Conservation (phyloP, 495 filamentous ascomycete genomes). For the Letharia lupina region DNA sequence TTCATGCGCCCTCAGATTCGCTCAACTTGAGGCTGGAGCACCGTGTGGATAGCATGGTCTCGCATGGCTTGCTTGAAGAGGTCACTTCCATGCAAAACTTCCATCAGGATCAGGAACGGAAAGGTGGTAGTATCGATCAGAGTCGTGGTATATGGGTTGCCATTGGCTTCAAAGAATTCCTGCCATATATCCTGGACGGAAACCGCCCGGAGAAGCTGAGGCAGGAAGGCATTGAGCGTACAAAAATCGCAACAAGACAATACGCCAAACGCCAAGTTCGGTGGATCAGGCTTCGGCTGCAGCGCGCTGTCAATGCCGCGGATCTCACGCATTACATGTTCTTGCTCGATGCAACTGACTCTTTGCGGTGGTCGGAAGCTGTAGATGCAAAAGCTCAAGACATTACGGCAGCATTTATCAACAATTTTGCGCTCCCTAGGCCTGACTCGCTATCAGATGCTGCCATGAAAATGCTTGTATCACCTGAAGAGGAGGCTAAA, state of each 20-base stretch:
- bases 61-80: constrained; percentile 62
- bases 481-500: constrained; percentile 36
- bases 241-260: constrained; percentile 72
- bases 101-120: constrained; percentile 36
- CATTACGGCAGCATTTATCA: constrained; percentile 54
- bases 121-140: constrained; percentile 53
- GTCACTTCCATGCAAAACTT: constrained; percentile 53
- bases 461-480: constrained; percentile 45
- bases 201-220: constrained; percentile 34
- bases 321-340: constrained; percentile 50
- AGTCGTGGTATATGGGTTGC: constrained; percentile 87
- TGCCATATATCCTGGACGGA: constrained; percentile 54
- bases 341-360: constrained; percentile 65
- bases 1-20: constrained; percentile 59
- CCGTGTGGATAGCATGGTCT: constrained; percentile 77
- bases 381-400: constrained; percentile 57
- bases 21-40: constrained; percentile 62
- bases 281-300: constrained; percentile 80
- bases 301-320: constrained; percentile 50
- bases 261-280: constrained; percentile 76
- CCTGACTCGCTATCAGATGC: constrained; percentile 54
- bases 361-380: constrained; percentile 43
- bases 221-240: constrained; percentile 43
- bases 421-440: constrained; percentile 44
- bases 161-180: constrained; percentile 90